Evolutionary conservation across 176 grass and related monocot species (phyloP), one percentile per base, ranked within the genome.

Genomic region (Triticum monococcum): DNA sequence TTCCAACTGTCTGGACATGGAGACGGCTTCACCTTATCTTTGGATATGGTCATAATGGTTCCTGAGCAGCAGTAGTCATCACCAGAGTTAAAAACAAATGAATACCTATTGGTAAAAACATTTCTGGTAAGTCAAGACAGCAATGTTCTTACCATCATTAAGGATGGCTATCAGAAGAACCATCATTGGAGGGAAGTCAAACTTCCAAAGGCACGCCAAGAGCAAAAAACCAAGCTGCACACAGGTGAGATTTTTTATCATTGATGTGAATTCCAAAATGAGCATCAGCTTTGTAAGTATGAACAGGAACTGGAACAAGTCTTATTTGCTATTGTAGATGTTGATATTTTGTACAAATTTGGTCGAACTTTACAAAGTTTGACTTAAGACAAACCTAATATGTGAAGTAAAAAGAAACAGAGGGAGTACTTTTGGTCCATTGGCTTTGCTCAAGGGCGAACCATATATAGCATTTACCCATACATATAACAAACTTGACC

Each of bases 21-120:
- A 78, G 91, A 92, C 56, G 91, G 91, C 77, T 87, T 92, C n/a
- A 92, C 91, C 73, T 75, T 89, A 65, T 92, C 91, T 74, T 92
- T 92, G 36, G 91, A 92, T 71, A 89, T 92, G 56, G 91, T 92
- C 91, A 92, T 92, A 22, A 92, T 92, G 43, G 91, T 89, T 71
- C 91, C 91, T 92, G 84, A 72, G 20, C 17, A 79, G 31, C 23
- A 79, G 31, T 24, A 81, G 33, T 64, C 59, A 86, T 36, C 36
- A 66, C 23, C 18, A 23, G 23, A 4, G 20, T 57, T 80, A 22
- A 75, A 25, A 75, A 20, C 0, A 67, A 43, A 57, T 7, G 1
- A 24, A 25, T 40, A 31, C 22, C 16, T 46, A 32, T 78, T 72
- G 10, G 30, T 24, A 38, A 83, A 78, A 16, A 13, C 46, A 38